Percentiles rank a stretch among this genome's conserved stretches.
Evolutionary conservation across 208 protist genomes (phyloP).

Genomic region (Angomonas ambiguus): DNA sequence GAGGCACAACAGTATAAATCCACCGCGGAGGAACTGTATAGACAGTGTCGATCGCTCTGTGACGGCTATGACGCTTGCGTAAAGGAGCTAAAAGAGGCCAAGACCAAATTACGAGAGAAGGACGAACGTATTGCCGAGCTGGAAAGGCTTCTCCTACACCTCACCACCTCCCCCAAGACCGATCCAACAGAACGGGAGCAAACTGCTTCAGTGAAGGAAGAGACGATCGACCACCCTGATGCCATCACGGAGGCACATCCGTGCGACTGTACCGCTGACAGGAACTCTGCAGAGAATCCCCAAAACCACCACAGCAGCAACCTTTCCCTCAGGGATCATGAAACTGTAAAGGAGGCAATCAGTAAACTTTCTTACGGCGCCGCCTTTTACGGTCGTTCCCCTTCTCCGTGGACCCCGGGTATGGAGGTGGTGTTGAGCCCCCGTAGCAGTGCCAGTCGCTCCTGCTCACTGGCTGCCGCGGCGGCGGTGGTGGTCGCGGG

Average conservation of each 20-base stretch:
- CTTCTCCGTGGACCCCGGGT: slow-evolving; percentile 5
- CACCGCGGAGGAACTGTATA: slow-evolving; percentile 39
- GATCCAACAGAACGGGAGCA: not conserved
- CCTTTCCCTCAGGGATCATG: no score
- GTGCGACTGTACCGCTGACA: no score
- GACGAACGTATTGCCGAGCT: not conserved
- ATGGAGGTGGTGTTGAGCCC: not conserved
- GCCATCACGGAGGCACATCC: no score
- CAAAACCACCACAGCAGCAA: no score
- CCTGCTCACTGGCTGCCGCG: not conserved
- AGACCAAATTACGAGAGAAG: slow-evolving; percentile 10
- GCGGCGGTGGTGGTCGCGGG: not conserved
- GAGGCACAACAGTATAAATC: slow-evolving; percentile 29
- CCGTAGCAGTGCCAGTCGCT: not conserved
- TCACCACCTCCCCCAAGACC: not conserved
- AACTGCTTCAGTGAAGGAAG: no score
- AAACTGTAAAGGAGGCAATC: no score
- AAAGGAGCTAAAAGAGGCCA: slow-evolving; percentile 29
- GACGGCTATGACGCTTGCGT: slow-evolving; percentile 60
- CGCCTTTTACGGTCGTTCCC: not conserved
- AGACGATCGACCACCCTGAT: no score
- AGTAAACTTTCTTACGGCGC: no score
- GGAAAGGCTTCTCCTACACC: not conserved
- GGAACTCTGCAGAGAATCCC: no score
- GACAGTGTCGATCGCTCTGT: slow-evolving; percentile 50